Percentiles rank a stretch among this genome's conserved stretches.
Evolutionary conservation across 352 stramenopile species (phyloP).

Genomic region (Globisporangium carolinianum): DNA sequence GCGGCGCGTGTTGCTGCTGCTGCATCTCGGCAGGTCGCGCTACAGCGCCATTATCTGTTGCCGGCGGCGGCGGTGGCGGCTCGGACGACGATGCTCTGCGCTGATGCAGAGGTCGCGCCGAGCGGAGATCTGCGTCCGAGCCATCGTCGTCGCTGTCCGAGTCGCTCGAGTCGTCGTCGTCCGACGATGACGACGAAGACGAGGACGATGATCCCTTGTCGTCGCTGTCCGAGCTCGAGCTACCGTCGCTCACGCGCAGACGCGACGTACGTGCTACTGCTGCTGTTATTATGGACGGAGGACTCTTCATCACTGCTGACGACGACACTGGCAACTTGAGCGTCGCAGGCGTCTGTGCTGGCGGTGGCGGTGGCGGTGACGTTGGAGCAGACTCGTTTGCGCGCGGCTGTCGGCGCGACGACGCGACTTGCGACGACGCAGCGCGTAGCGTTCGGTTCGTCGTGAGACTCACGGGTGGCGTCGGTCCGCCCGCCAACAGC

Average conservation of each 20-base stretch:
- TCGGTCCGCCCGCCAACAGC: no score
- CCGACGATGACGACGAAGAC: slow-evolving; percentile 34
- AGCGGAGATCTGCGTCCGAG: slow-evolving; percentile 9
- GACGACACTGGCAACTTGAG: slow-evolving; percentile 2
- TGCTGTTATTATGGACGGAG: not conserved
- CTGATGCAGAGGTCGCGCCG: not conserved
- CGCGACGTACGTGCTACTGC: slow-evolving; percentile 13
- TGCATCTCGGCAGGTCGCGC: not conserved
- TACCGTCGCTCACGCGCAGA: slow-evolving; percentile 46
- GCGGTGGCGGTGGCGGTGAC: slow-evolving; percentile 23
- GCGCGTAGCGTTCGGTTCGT: no score
- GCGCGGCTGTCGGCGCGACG: slow-evolving; percentile 3
- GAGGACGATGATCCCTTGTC: slow-evolving; percentile 17
- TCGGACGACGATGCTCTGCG: slow-evolving; percentile 1
- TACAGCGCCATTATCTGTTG: not conserved
- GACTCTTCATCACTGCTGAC: slow-evolving; percentile 2
- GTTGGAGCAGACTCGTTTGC: slow-evolving; percentile 9
- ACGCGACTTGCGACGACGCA: not conserved
- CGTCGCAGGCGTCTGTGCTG: slow-evolving; percentile 4
- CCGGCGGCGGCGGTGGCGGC: not conserved
- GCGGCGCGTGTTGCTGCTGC: slow-evolving; percentile 10
- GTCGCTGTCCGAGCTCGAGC: slow-evolving; percentile 56
- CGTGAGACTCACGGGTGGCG: no score
- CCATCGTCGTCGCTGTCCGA: slow-evolving; percentile 9
- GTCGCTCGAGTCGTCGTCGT: slow-evolving; percentile 22